These are phyloP conservation scores for Ophiostoma himal-ulmi DNA, from an alignment of 2,329 filamentous ascomycete genomes.

Conservation along the genomic window DNA sequence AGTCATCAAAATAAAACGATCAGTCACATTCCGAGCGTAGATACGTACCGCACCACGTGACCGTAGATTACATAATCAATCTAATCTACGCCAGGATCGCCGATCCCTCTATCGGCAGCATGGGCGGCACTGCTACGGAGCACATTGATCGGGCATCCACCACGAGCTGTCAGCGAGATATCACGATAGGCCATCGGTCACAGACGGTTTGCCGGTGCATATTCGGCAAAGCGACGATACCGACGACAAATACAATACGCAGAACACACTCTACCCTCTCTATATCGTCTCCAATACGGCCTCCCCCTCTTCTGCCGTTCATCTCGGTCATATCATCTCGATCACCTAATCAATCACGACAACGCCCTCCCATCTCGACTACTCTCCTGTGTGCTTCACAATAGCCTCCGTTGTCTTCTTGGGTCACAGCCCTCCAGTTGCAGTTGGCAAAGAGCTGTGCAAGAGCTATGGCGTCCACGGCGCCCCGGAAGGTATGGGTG, in stretches of 20 bases:
- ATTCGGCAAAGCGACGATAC: neutral
- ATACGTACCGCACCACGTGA: neutral
- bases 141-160: neutral
- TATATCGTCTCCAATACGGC: neutral
- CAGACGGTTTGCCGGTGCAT: neutral
- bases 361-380: neutral
- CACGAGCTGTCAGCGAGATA: neutral
- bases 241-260: neutral
- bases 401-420: neutral
- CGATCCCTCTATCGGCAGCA: neutral
- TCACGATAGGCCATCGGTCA: neutral
- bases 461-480: conserved; percentile 11
- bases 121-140: neutral
- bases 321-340: neutral
- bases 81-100: neutral
- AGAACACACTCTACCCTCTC: neutral
- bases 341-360: neutral
- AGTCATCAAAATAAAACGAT: neutral
- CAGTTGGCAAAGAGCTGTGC: neutral
- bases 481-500: conserved; percentile 84
- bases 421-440: too few species aligned
- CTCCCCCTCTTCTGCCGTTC: neutral
- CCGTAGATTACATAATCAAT: neutral
- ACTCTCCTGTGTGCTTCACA: neutral
- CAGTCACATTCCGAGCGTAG: neutral